Evolutionary conservation across 345 rosid genomes (phyloP), one percentile per base, ranked within the genome.

Genomic region (Euphorbia tirucalli): DNA sequence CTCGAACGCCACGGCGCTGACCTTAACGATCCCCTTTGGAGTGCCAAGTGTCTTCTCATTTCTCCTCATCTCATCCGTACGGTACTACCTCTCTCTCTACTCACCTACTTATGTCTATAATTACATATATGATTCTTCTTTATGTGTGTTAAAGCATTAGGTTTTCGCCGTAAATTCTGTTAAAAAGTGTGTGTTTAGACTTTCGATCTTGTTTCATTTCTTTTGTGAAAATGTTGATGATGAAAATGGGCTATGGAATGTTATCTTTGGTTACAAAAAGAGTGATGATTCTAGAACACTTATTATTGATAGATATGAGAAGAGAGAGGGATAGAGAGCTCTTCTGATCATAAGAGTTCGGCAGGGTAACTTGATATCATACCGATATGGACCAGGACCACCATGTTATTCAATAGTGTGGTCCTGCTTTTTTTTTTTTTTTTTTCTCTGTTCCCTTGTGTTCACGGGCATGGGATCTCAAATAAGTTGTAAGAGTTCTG

Each of bases 11-110:
- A 83, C 66, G 92, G 91, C 19, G 93, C 96, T 56, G 90, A 90
- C 81, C 93, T 90, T 71, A 88, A 87, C 58, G 93, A 90, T 77
- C 91, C 93, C 35, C 90, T 90, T 68, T 90, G 93, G 93, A 88
- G 93, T 74, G 91, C 96, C 83, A 87, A 87, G 82, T 88, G 93
- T 72, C 93, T 90, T 30, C 80, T 87, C 79, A 81, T 86, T 19
- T 88, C 91, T 61, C 85, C 93, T 76, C 85, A 87, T 71, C 91
- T 87, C 83, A 76, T 90, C 72, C 92, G 83, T 78, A 35, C 32
- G 75, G 83, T 78, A 71, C 59, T 76, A 67, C 80, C 72, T 71
- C 43, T 44, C 72, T 25, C 55, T 37, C 62, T 46, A 55, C 61
- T 76, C 32, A 57, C 69, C 24, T 61, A 37, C 68, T 25, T 64